Percentiles rank a stretch among this genome's conserved stretches.
Conservation (phyloP, 2,329 filamentous ascomycete genomes). For the Ilyonectria mors-panacis region DNA sequence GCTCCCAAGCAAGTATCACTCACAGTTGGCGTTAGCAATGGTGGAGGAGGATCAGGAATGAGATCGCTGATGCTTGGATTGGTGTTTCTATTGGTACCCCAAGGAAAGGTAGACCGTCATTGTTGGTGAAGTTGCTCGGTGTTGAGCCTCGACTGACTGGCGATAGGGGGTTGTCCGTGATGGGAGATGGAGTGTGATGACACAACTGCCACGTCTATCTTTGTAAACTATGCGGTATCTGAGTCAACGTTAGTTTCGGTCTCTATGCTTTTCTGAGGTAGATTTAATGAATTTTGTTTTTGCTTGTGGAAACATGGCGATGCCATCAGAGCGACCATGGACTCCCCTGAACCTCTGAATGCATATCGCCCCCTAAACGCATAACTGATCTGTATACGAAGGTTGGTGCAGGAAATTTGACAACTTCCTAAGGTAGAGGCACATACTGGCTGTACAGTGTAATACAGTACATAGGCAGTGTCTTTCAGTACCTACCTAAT, state of each 20-base stretch:
- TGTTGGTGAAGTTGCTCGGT: not conserved
- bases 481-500: too few species aligned
- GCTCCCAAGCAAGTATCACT: constrained; percentile 31
- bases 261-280: not conserved
- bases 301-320: not conserved
- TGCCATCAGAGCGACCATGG: not conserved
- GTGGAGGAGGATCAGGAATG: not conserved
- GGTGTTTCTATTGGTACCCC: not conserved
- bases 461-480: too few species aligned
- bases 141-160: not conserved
- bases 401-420: too few species aligned
- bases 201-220: not conserved
- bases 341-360: not conserved
- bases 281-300: not conserved
- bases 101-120: not conserved
- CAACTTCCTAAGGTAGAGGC: too few species aligned
- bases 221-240: not conserved
- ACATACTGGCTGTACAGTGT: too few species aligned
- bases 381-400: not conserved
- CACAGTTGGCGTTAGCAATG: constrained; percentile 3
- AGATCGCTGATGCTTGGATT: not conserved
- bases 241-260: not conserved
- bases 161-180: not conserved
- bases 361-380: not conserved
- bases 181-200: not conserved